Base-by-base conservation (phyloP, 2,329 filamentous ascomycete genomes). In the Penicillium corylophilum region DNA sequence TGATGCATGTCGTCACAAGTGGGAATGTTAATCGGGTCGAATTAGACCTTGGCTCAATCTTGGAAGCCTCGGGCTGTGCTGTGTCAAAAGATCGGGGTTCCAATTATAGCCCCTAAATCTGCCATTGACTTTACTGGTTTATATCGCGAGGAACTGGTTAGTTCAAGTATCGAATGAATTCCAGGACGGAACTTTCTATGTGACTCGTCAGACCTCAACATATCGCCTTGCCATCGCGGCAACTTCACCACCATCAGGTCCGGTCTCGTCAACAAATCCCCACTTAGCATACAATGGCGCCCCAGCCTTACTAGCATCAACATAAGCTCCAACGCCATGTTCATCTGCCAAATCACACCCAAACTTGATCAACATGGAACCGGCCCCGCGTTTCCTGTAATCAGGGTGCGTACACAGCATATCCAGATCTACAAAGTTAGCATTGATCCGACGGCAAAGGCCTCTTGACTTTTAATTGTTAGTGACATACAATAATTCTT, bases 391-490 rank as follows among this genome's bases (percentile, higher is more conserved):
- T 7, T 69, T 55, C 44, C 74, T 70, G 44, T 75, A 71, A 12
- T 72, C 65, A 0, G 75, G 75, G 48, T 74, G 68, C n/a, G 74
- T 74, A n/a, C 66, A 65, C 4, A 77, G 63, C 28, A 66, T 54
- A 8, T 68, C 62, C 10, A 76, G 64, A 53, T 74, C 74, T 74
- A 28, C 9, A 38, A 9, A 20, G 20, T 38, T 20, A 38, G 16
- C 35, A 38, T 2, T 31, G 13, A 31, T 8, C 10, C 29, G 3
- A 29, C 9, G 26, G 6, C 2, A 53, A 33, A 16, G 15, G n/a
- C n/a, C n/a, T n/a, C n/a, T 5, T 5, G 8, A 26, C 24, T 5
- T 8, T 26, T 26, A 26, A 26, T n/a, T n/a, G 24, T 16, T 13
- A 20, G 16, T 2, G 39, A 41, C 59, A 33, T 54, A 69, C 66